These are phyloP conservation scores for Marsdenia floribunda DNA, from an alignment of 257 asterid species.

Conservation along the genomic window DNA sequence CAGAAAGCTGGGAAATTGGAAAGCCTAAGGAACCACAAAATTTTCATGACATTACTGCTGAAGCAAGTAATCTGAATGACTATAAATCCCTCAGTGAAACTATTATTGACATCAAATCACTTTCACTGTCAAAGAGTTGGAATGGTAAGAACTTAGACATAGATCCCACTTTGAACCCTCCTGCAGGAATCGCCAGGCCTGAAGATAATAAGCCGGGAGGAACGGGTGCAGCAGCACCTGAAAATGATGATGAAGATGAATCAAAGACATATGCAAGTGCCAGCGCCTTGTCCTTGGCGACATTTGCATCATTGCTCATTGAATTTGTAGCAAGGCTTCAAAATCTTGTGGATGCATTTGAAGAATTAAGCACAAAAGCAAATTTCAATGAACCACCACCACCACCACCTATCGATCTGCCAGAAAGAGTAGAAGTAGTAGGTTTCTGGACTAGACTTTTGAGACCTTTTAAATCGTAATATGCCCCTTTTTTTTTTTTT, in stretches of 20 bases:
- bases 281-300: slow-evolving; percentile 68
- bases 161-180: slow-evolving; percentile 3
- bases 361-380: slow-evolving; percentile 61
- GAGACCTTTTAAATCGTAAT: slow-evolving; percentile 19
- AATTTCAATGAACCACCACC: slow-evolving; percentile 37
- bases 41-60: slow-evolving; percentile 20
- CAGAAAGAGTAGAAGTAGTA: slow-evolving; percentile 15
- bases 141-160: slow-evolving; percentile 26
- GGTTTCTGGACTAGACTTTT: slow-evolving; percentile 43
- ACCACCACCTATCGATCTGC: slow-evolving; percentile 14
- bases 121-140: slow-evolving; percentile 33
- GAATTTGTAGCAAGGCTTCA: slow-evolving; percentile 82
- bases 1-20: slow-evolving; percentile 63
- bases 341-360: slow-evolving; percentile 60
- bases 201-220: slow-evolving; percentile 19
- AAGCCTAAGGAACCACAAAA: slow-evolving; percentile 28
- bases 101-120: slow-evolving; percentile 29
- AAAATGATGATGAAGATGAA: slow-evolving; percentile 28
- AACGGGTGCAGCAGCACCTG: slow-evolving; percentile 22
- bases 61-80: slow-evolving; percentile 16
- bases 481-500: not conserved
- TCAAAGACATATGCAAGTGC: slow-evolving; percentile 65
- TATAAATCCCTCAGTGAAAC: slow-evolving; percentile 43
- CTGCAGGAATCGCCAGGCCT: slow-evolving; percentile 26
- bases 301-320: slow-evolving; percentile 66